phyloP scores from a whole-genome alignment of 2,329 filamentous ascomycete genomes.

The Fusarium tanahbumbuense region DNA sequence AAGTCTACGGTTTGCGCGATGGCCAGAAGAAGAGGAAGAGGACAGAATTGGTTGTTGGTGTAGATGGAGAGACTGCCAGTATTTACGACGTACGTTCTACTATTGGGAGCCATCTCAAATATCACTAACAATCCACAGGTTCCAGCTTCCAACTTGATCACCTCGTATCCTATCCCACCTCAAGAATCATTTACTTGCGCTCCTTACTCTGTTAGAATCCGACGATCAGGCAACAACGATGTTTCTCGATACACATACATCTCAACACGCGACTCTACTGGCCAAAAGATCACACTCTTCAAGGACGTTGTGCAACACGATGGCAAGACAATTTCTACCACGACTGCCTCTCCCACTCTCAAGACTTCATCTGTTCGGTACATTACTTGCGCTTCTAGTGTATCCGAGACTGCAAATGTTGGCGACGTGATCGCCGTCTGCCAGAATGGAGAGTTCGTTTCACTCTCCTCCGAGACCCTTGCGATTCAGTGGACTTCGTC shows the following conservation, averaged over 20 bases:
- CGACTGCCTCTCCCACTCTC: conserved; percentile 56
- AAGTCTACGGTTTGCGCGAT: conserved; percentile 69
- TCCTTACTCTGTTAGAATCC: conserved; percentile 67
- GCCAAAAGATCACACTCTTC: conserved; percentile 68
- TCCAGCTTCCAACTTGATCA: conserved; percentile 69
- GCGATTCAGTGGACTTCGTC: conserved; percentile 51
- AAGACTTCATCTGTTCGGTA: conserved; percentile 52
- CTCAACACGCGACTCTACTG: conserved; percentile 62
- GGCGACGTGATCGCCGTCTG: conserved; percentile 66
- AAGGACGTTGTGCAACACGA: conserved; percentile 65
- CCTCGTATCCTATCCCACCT: conserved; percentile 74
- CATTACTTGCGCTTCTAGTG: conserved; percentile 50
- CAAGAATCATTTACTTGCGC: conserved; percentile 73
- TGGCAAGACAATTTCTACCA: conserved; percentile 65
- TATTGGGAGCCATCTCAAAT: not conserved
- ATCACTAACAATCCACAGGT: conserved; percentile 57
- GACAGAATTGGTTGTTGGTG: conserved; percentile 71
- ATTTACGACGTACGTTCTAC: conserved; percentile 69
- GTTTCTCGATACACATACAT: conserved; percentile 71
- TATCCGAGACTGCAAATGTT: conserved; percentile 42
- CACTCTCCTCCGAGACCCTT: conserved; percentile 67
- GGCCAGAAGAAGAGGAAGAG: conserved; percentile 71
- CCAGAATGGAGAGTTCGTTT: conserved; percentile 69
- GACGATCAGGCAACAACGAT: conserved; percentile 60
- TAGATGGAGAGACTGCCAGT: conserved; percentile 73